Conservation (phyloP, 176 grass and related monocot genomes). For the Urochloa ruziziensis region DNA sequence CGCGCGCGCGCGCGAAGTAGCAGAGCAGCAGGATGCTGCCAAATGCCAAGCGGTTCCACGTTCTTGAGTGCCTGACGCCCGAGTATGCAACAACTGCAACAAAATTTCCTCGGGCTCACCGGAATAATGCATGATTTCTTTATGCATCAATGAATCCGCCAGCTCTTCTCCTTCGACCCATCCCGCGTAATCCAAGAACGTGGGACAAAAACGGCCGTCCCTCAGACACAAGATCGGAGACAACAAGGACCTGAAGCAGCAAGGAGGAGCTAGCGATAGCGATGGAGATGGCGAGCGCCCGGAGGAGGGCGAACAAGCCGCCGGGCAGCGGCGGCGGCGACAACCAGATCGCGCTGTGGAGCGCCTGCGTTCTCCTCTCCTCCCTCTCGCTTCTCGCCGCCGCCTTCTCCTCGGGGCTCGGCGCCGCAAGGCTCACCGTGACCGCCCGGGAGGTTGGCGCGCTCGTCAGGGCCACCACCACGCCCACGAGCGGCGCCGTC, state of each 20-base stretch:
- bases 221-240: not conserved
- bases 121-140: too few species aligned
- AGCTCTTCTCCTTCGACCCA: not conserved
- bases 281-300: slow-evolving; percentile 53
- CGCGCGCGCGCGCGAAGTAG: too few species aligned
- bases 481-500: not conserved
- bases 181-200: not conserved
- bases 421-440: not conserved
- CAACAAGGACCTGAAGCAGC: not conserved
- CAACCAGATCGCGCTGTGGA: slow-evolving; percentile 22
- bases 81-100: too few species aligned
- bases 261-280: too few species aligned
- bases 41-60: too few species aligned
- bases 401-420: not conserved
- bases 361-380: slow-evolving; percentile 37
- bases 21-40: too few species aligned
- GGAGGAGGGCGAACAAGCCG: slow-evolving; percentile 16
- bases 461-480: not conserved
- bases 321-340: not conserved
- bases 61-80: too few species aligned
- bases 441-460: not conserved
- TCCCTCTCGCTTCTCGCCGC: slow-evolving; percentile 20
- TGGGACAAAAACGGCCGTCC: slow-evolving; percentile 22
- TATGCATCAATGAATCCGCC: too few species aligned
- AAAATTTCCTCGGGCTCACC: too few species aligned